These are phyloP conservation scores for Tricholoma matsutake DNA, from an alignment of 768 basidiomycete species.

Conservation along the genomic window DNA sequence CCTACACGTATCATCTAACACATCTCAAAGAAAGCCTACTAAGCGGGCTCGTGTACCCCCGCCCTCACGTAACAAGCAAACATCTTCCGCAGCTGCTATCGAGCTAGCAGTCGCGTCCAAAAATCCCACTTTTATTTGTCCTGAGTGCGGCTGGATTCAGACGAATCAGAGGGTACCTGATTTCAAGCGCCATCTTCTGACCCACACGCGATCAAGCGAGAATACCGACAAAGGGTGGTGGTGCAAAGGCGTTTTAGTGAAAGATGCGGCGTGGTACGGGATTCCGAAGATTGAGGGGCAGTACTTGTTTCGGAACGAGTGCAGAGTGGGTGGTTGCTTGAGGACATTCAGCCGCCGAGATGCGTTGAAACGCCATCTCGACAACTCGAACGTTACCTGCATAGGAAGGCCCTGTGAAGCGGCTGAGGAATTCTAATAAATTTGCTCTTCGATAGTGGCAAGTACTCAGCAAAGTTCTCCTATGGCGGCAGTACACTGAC, in stretches of 20 bases:
- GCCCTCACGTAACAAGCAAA: slow-evolving; percentile 46
- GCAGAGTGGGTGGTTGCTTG: slow-evolving; percentile 40
- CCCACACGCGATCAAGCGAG: slow-evolving; percentile 48
- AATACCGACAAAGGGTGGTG: slow-evolving; percentile 31
- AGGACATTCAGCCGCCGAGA: slow-evolving; percentile 42
- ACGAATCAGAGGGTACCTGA: slow-evolving; percentile 52
- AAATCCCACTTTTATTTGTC: slow-evolving; percentile 37
- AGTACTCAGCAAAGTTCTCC: background rate
- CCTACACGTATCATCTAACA: slow-evolving; percentile 1
- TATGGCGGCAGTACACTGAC: background rate
- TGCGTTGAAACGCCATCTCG: slow-evolving; percentile 43
- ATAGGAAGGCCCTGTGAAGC: slow-evolving; percentile 21
- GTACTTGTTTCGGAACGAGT: slow-evolving; percentile 26
- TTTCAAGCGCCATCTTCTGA: slow-evolving; percentile 55
- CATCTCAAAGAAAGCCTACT: slow-evolving; percentile 5
- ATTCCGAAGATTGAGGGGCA: slow-evolving; percentile 17
- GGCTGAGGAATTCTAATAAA: slow-evolving; percentile 2
- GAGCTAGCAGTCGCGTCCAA: slow-evolving; percentile 11
- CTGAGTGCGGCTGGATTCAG: slow-evolving; percentile 46
- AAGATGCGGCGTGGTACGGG: slow-evolving; percentile 16
- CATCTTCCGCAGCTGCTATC: slow-evolving; percentile 22
- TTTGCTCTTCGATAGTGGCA: background rate
- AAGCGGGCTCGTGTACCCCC: slow-evolving; percentile 33
- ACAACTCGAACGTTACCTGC: slow-evolving; percentile 30
- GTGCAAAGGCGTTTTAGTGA: slow-evolving; percentile 38